Evolutionary conservation across 176 grass and related monocot genomes (phyloP).

Genomic region (Eleusine coracana): DNA sequence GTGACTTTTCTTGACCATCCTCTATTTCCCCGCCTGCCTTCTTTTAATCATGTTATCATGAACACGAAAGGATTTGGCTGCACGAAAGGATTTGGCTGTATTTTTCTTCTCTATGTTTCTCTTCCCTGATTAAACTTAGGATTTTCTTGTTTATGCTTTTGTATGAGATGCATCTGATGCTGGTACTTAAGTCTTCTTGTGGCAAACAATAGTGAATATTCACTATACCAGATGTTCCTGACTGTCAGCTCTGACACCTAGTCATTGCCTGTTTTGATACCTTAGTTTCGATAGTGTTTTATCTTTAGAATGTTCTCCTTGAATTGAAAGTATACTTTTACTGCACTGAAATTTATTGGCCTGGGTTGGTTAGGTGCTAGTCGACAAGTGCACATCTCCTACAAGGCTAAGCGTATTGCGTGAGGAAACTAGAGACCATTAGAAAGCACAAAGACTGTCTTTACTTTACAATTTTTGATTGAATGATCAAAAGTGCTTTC

Average conservation of each 20-base stretch:
- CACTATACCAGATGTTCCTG: not conserved
- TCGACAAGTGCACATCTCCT: slow-evolving; percentile 44
- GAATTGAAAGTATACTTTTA: slow-evolving; percentile 26
- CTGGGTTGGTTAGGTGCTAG: slow-evolving; percentile 37
- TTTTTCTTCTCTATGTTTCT: not conserved
- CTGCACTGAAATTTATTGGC: not conserved
- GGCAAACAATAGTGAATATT: slow-evolving; percentile 8
- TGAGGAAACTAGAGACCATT: slow-evolving; percentile 50
- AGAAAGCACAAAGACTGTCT: slow-evolving; percentile 20
- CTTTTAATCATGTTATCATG: slow-evolving; percentile 3
- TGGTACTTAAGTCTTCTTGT: slow-evolving; percentile 5
- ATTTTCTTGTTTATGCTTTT: not conserved
- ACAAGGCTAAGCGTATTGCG: slow-evolving; percentile 50
- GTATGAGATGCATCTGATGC: not conserved
- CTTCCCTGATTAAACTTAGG: not conserved
- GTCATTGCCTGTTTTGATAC: slow-evolving; percentile 2
- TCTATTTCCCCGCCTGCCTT: slow-evolving; percentile 1
- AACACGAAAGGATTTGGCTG: not conserved
- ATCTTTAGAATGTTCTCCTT: slow-evolving; percentile 7
- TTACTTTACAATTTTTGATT: slow-evolving; percentile 25
- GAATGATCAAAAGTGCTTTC: slow-evolving; percentile 39
- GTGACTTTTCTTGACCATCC: slow-evolving; percentile 37
- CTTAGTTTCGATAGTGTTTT: not conserved
- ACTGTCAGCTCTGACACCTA: not conserved
- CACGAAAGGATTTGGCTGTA: not conserved